Evolutionary conservation across 2,329 filamentous ascomycete genomes (phyloP), one percentile per base, ranked within the genome.

Genomic region (Rugonectria rugulosa): DNA sequence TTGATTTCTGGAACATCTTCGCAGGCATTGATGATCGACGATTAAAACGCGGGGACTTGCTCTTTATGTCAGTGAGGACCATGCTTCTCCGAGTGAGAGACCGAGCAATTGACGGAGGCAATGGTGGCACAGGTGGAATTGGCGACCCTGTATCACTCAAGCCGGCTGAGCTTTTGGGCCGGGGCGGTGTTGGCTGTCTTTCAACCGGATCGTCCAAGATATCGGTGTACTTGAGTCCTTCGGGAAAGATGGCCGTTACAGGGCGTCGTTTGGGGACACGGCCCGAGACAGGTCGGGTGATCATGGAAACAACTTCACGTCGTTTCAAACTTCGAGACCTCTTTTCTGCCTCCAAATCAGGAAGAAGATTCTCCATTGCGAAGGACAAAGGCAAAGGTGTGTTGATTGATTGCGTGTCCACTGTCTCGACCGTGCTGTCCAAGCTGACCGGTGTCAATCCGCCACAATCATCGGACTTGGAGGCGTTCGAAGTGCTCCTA

Each of bases 401-500:
- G 6, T 69, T 66, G 10, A 61, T 26, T 8, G 52, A 57, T 11
- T 29, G n/a, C 10, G 61, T 67, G 14, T 68, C 67, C 5, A 65
- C 20, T 0, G 69, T 69, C n/a, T 70, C 70, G 24, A 53, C 61
- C 15, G 63, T 64, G 47, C 68, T 72, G 8, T 66, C 62, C n/a
- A 69, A 60, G 5, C 65, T 65, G 23, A 66, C 66, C 7, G 68
- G 66, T 17, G 66, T 59, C 38, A 61, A 46, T 11, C 50, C 56
- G 2, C 56, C 57, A 3, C 47, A 32, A 3, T 59, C 60, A 9
- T 68, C 60, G 6, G 32, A 46, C 41, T 67, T 67, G 10, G 66
- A 64, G n/a, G 65, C 66, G n/a, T 62, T 67, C n/a, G 70, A 71
- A 27, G 58, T 62, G 37, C 67, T 68, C 15, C 65, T 56, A 21